phyloP scores from a whole-genome alignment of 768 basidiomycete genomes.

The Mycena rosella region DNA sequence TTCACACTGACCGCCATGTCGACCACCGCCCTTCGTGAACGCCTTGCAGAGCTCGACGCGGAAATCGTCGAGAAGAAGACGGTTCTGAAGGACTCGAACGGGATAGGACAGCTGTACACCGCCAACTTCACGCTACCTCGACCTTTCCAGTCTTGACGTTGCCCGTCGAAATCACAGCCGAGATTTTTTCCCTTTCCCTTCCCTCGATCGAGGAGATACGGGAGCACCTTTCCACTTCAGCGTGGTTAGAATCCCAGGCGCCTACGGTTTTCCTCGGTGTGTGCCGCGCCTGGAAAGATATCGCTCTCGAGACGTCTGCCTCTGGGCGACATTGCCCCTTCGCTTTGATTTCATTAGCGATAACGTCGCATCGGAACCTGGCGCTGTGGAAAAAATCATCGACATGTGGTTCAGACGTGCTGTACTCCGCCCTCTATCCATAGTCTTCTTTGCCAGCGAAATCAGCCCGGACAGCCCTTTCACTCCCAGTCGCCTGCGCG shows the following conservation, averaged over 20 bases:
- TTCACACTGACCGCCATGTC: background rate
- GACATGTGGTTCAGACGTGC: constrained; percentile 12
- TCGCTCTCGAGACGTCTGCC: constrained; percentile 12
- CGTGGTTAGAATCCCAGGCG: background rate
- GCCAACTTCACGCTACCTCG: constrained; percentile 5
- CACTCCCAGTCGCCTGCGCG: constrained; percentile 1
- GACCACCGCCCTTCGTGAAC: background rate
- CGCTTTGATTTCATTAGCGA: background rate
- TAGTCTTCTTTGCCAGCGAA: background rate
- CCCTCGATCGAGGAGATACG: background rate
- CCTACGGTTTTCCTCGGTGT: background rate
- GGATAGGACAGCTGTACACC: background rate
- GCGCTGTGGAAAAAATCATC: background rate
- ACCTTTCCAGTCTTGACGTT: constrained; percentile 3
- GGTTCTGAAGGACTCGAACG: background rate
- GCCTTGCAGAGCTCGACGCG: constrained; percentile 9
- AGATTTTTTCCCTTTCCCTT: constrained; percentile 11
- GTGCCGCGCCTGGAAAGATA: constrained; percentile 6
- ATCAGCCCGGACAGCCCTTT: background rate
- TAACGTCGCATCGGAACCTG: background rate
- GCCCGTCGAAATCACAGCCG: constrained; percentile 4
- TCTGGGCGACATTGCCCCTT: background rate
- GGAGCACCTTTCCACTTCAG: background rate
- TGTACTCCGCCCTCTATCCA: background rate
- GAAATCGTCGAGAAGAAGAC: background rate